Evolutionary conservation across 192 early-diverging fungal species (phyloP).

Genomic region (Dimargaris verticillata): DNA sequence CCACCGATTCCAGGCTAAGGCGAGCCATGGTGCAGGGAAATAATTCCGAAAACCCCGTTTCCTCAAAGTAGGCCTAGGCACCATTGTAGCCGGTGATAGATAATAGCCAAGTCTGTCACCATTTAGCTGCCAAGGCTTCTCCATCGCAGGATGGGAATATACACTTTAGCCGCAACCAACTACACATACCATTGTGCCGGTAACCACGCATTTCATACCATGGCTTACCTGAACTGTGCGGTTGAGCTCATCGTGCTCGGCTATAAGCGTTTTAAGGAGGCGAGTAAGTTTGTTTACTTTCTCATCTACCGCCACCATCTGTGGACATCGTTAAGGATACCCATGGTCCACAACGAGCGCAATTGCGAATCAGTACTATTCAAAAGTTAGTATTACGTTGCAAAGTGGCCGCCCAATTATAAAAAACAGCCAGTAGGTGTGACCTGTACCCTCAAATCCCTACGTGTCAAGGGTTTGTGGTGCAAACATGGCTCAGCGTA

Average conservation of each 20-base stretch:
- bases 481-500: neutral
- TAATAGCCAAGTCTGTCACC: neutral
- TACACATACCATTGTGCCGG: neutral
- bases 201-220: neutral
- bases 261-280: conserved; percentile 5
- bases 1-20: conserved; percentile 3
- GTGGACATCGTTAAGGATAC: neutral
- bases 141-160: neutral
- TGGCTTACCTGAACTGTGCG: conserved; percentile 9
- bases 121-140: neutral
- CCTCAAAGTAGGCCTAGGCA: conserved; percentile 5
- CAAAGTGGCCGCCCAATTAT: neutral
- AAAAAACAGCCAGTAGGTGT: neutral
- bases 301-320: conserved; percentile 11
- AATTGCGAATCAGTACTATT: neutral
- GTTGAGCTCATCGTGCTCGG: conserved; percentile 10
- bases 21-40: conserved; percentile 11
- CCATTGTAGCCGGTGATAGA: neutral
- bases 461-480: neutral
- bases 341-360: neutral
- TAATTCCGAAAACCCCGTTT: conserved; percentile 6
- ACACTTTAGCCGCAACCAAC: neutral
- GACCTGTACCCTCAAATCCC: neutral
- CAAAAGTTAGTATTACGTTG: neutral
- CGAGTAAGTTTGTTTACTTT: conserved; percentile 8